Evolutionary conservation across 768 basidiomycete species (phyloP), one percentile per base, ranked within the genome.

Genomic region (Plicaturopsis crispa): DNA sequence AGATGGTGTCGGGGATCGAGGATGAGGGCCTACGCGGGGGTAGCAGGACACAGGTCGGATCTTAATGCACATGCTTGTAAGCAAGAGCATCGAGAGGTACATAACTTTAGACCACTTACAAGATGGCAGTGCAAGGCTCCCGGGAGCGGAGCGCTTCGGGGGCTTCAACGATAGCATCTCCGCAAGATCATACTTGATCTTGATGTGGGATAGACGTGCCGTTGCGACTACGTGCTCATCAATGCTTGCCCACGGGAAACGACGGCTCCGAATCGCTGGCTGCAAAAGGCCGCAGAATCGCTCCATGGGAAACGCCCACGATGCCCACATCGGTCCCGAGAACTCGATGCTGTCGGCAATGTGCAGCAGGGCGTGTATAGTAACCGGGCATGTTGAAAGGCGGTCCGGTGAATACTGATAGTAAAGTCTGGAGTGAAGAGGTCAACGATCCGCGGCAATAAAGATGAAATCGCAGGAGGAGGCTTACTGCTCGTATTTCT

Each of bases 361-460:
- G 22, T 61, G 57, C 4, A 61, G 48, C 0, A 59, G 44, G 0
- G 50, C 57, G 37, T 64, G 62, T 7, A 64, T 46, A 0, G 61
- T 59, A 1, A 63, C 26, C 0, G 53, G 48, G 35, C 64, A 66
- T 0, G 49, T 35, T 3, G 56, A 40, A 1, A 64, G 32, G 1
- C 53, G 44, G 1, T 33, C 8, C 0, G 49, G 46, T 17, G 48
- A 17, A 13, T 45, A 31, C 28, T 62, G 54, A 38, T 63, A 62
- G 26, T 60, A 64, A 4, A 53, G 24, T 2, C 51, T 50, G 21
- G 3, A 32, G 24, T 5, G 32, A 2, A 45, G 8, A 28, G 10
- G 10, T 28, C 26, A 8, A 8, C 14, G 26, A 28, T 8, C 26
- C 8, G 8, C 26, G 14, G 26, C 8, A 28, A 28, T 8, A 28